These are phyloP conservation scores for Colletotrichum sp. DNA, from an alignment of 2,329 filamentous ascomycete species.

Conservation along the genomic window DNA sequence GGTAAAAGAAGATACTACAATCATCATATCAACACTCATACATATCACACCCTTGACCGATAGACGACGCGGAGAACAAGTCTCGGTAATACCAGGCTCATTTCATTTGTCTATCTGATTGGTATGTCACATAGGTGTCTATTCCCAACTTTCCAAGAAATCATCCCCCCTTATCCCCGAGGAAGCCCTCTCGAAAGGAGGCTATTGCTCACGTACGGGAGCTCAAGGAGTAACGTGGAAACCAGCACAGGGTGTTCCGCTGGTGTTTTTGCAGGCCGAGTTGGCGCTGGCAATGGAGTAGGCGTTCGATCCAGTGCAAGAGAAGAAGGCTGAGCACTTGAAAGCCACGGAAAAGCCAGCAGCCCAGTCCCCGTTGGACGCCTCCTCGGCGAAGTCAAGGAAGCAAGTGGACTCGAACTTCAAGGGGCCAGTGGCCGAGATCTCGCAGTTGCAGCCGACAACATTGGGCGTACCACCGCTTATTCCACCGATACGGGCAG, in stretches of 20 bases:
- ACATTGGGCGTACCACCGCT: not conserved
- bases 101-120: not conserved
- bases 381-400: not conserved
- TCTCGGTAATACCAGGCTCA: accelerated
- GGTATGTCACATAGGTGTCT: accelerated
- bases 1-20: accelerated
- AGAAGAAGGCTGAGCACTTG: not conserved
- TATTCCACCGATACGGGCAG: not conserved
- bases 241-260: not conserved
- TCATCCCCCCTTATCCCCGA: accelerated
- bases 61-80: not conserved
- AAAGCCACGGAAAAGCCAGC: not conserved
- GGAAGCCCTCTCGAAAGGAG: not conserved
- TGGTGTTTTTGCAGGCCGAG: not conserved
- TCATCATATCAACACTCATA: not conserved
- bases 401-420: not conserved
- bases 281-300: not conserved
- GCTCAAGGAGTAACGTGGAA: not conserved
- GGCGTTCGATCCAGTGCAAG: not conserved
- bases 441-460: not conserved
- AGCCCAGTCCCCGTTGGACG: not conserved
- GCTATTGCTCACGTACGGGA: not conserved
- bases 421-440: not conserved
- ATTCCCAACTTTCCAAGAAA: accelerated
- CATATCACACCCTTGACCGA: accelerated